Percentiles rank a stretch among this genome's conserved stretches.
phyloP scores from a whole-genome alignment of 306 rosid species.

The Quercus engelmannii region DNA sequence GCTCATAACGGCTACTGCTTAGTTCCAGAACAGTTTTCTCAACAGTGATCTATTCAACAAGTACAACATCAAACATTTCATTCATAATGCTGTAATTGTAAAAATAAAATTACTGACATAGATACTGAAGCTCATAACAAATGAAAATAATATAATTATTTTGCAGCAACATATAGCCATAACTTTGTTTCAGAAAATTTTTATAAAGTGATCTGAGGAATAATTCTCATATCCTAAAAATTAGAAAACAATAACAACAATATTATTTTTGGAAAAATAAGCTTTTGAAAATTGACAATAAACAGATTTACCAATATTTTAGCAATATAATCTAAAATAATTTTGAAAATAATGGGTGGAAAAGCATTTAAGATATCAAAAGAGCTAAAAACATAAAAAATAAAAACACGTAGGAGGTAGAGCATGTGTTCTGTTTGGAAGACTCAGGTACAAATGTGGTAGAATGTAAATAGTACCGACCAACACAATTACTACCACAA shows the following conservation, averaged over 20 bases:
- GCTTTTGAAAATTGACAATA: neutral
- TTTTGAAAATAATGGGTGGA: neutral
- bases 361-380: neutral
- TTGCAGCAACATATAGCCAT: neutral
- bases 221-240: neutral
- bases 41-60: slow-evolving; percentile 70
- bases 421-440: neutral
- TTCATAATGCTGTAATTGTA: slow-evolving; percentile 6
- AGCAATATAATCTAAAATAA: neutral
- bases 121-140: neutral
- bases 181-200: neutral
- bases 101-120: neutral
- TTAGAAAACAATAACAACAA: neutral
- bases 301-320: neutral
- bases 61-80: neutral
- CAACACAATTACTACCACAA: neutral
- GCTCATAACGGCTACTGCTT: slow-evolving; percentile 83
- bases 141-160: neutral
- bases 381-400: neutral
- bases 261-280: neutral
- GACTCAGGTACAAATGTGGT: neutral
- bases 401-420: neutral
- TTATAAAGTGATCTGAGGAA: neutral
- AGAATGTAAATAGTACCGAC: too few species aligned
- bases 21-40: slow-evolving; percentile 89